Conservation (phyloP, 2,329 filamentous ascomycete genomes). For the Colletotrichum kahawae region DNA sequence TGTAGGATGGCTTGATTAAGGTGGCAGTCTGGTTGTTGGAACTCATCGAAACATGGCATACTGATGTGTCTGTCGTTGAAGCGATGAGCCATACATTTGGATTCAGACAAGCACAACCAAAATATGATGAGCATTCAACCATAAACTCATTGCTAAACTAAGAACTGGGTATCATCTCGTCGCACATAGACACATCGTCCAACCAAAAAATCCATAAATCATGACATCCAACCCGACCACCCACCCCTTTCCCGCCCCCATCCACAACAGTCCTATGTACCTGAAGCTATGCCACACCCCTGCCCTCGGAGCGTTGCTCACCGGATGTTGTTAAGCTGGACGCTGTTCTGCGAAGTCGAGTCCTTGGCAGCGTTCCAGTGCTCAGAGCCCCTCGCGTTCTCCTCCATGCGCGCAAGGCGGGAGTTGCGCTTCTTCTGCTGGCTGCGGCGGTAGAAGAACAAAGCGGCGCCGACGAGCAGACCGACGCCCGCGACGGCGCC, state of each 20-base stretch:
- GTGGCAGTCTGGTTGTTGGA: accelerated
- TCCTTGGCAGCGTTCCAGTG: slow-evolving; percentile 8
- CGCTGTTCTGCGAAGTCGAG: slow-evolving; percentile 14
- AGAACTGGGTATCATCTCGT: slow-evolving; percentile 10
- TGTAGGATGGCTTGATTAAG: not conserved
- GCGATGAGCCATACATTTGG: too few relatives aligned
- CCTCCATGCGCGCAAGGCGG: slow-evolving; percentile 14
- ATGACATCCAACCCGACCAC: not conserved
- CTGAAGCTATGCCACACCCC: not conserved
- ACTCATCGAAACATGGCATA: not conserved
- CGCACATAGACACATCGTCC: not conserved
- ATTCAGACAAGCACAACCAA: not conserved
- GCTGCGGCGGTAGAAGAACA: slow-evolving; percentile 17
- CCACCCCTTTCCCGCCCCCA: too few relatives aligned
- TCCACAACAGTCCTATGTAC: not conserved
- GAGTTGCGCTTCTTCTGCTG: slow-evolving; percentile 21
- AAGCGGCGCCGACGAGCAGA: not conserved
- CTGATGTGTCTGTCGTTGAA: not conserved
- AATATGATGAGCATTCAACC: not conserved
- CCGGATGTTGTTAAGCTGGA: not conserved
- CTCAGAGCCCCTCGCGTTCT: slow-evolving; percentile 8
- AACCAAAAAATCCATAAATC: not conserved
- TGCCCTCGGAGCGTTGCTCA: not conserved
- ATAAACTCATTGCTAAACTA: slow-evolving; percentile 3
- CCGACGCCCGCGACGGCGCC: slow-evolving; percentile 10